Evolutionary conservation across 371 early-diverging fungal species (phyloP).

Genomic region (Mucor piriformis): DNA sequence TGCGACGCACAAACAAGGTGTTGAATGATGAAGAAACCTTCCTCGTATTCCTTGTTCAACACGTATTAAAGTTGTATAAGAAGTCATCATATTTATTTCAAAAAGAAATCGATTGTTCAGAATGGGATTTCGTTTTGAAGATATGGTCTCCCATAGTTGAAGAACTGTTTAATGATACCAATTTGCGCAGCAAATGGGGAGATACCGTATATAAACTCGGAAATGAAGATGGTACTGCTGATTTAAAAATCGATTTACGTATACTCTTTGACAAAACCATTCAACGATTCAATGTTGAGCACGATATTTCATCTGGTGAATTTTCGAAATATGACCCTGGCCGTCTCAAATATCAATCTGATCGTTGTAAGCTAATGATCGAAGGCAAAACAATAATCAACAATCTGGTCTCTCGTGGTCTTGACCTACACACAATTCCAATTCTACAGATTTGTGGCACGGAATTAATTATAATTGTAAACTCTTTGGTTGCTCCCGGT

Average conservation of each 20-base stretch:
- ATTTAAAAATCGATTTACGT: slow-evolving; percentile 3
- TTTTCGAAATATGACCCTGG: slow-evolving; percentile 7
- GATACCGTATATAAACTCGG: neutral
- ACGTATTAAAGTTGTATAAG: neutral
- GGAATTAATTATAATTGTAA: neutral
- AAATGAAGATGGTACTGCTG: slow-evolving; percentile 1
- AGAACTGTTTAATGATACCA: slow-evolving; percentile 2
- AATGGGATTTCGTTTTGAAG: slow-evolving; percentile 6
- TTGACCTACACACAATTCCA: slow-evolving; percentile 3
- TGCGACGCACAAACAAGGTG: neutral
- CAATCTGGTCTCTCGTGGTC: neutral
- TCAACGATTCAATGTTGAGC: slow-evolving; percentile 1
- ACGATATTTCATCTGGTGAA: slow-evolving; percentile 5
- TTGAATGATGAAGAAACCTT: neutral
- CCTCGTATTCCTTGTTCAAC: neutral
- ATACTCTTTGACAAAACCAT: slow-evolving; percentile 1
- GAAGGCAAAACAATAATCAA: slow-evolving; percentile 4
- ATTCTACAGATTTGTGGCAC: neutral
- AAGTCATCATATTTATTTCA: slow-evolving; percentile 8
- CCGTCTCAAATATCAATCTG: neutral
- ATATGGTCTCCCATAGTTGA: slow-evolving; percentile 1
- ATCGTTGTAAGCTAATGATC: slow-evolving; percentile 6
- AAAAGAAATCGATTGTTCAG: slow-evolving; percentile 1
- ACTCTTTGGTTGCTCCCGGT: slow-evolving; percentile 2
- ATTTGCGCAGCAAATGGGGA: slow-evolving; percentile 9